Evolutionary conservation across 2,329 filamentous ascomycete genomes (phyloP), one percentile per base, ranked within the genome.

Genomic region (Rugonectria rugulosa): DNA sequence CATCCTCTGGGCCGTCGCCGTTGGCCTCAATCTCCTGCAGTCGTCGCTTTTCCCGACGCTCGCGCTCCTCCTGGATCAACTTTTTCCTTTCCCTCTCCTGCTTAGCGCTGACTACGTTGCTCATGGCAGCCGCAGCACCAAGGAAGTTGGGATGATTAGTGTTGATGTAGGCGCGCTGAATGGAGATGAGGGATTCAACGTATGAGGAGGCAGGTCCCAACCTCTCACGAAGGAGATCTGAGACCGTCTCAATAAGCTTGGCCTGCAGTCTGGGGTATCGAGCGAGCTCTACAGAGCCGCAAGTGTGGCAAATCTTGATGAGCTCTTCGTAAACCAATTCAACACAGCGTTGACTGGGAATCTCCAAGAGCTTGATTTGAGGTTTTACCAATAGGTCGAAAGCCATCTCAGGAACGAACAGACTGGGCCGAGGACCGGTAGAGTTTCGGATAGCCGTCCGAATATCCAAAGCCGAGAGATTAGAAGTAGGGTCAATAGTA

Each of bases 71-170:
- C 54, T 91, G 89, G 15, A 91, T 80, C 36, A 90, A 75, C 32
- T 82, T 85, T 73, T 92, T 93, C 74, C 92, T 89, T 75, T 99
- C 94, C 65, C 92, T 89, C 64, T 99, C 95, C 72, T 98, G 92
- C 77, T 95, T 97, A 71, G 90, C 94, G 70, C 87, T 91, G 58
- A 99, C 96, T 41, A 99, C 94, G 42, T 95, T 92, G 64, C 92
- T 94, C 95, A 99, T 99, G 60, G 95, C 95, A 29, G 93, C 94
- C 19, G 95, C 94, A 14, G 95, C 95, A 38, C 95, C 95, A 14
- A 98, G 85, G 79, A 99, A 99, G 75, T 99, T 99, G 43, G 95
- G 95, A 72, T 99, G 95, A 70, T 99, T 99, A 36, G 95, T 99
- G 79, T 99, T 99, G 78, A 99, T 98, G 76, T 99, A 99, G 17